phyloP scores from a whole-genome alignment of 2,329 filamentous ascomycete genomes.

The Aureobasidium pullulans region DNA sequence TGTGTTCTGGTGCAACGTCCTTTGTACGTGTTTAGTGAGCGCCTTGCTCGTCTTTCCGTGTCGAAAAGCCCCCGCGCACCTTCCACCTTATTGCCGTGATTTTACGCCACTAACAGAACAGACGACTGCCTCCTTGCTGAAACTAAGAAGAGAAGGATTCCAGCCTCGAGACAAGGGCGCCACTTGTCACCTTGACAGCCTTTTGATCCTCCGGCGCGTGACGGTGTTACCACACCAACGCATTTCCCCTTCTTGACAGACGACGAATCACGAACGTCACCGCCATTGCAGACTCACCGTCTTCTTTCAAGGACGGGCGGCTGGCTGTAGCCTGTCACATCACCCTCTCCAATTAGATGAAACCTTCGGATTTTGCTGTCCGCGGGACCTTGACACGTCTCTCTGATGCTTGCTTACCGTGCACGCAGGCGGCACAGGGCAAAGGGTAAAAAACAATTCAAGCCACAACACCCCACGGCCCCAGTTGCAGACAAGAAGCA shows the following conservation, averaged over 20 bases:
- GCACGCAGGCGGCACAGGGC: not conserved
- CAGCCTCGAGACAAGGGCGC: not conserved
- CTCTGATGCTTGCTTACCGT: not conserved
- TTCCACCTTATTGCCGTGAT: not conserved
- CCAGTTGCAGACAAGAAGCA: not conserved
- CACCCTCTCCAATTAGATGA: not conserved
- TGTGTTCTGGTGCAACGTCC: not conserved
- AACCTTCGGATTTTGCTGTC: not conserved
- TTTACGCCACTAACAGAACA: not conserved
- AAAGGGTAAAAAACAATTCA: not conserved
- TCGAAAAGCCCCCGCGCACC: too few species aligned
- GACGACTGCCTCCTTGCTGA: not conserved
- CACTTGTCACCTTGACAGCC: not conserved
- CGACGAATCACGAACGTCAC: not conserved
- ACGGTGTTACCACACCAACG: conserved; percentile 7
- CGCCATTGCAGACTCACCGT: not conserved
- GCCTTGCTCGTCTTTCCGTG: too few species aligned
- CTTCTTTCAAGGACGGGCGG: not conserved
- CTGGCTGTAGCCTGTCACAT: not conserved
- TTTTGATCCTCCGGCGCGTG: conserved; percentile 6
- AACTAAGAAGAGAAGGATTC: not conserved
- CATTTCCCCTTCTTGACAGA: not conserved
- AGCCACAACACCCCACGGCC: conserved; percentile 3
- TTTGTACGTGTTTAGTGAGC: too few species aligned
- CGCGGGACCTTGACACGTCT: conserved; percentile 7